A percentile compares a stretch with the other conserved stretches of the same genome.
phyloP scores from a whole-genome alignment of 1,284 basidiomycete genomes.

The Rhodofomes roseus region DNA sequence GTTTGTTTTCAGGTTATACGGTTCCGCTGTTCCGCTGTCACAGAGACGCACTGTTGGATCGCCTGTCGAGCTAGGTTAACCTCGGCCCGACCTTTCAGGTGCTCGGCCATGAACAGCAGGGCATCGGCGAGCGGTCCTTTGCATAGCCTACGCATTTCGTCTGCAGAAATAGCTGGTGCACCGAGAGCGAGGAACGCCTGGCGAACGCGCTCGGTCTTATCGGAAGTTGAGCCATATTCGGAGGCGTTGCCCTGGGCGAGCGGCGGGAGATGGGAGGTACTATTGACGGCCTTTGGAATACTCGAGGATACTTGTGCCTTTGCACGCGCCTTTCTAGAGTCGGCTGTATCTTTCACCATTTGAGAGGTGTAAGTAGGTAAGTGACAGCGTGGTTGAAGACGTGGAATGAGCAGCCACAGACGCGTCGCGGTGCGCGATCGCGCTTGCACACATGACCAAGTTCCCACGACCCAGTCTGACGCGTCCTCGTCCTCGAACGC shows the following conservation, averaged over 20 bases:
- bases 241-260: background rate
- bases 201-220: background rate
- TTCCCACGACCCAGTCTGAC: conserved; percentile 22
- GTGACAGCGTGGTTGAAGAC: background rate
- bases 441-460: background rate
- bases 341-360: background rate
- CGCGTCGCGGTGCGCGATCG: background rate
- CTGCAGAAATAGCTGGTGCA: conserved; percentile 2
- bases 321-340: background rate
- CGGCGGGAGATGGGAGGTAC: background rate
- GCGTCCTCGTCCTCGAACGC: conserved; percentile 15
- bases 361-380: background rate
- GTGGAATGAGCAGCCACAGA: background rate
- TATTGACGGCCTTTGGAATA: background rate
- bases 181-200: background rate
- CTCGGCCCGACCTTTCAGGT: conserved; percentile 11
- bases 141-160: conserved; percentile 15
- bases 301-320: background rate
- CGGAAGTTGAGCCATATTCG: background rate
- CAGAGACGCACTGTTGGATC: conserved; percentile 12
- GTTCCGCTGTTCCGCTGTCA: background rate
- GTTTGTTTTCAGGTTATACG: too few relatives aligned
- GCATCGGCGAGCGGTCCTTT: conserved; percentile 17
- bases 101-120: conserved; percentile 11
- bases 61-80: conserved; percentile 1